These are phyloP conservation scores for Nematocida displodere DNA, from an alignment of 371 early-diverging fungal genomes.

Conservation along the genomic window DNA sequence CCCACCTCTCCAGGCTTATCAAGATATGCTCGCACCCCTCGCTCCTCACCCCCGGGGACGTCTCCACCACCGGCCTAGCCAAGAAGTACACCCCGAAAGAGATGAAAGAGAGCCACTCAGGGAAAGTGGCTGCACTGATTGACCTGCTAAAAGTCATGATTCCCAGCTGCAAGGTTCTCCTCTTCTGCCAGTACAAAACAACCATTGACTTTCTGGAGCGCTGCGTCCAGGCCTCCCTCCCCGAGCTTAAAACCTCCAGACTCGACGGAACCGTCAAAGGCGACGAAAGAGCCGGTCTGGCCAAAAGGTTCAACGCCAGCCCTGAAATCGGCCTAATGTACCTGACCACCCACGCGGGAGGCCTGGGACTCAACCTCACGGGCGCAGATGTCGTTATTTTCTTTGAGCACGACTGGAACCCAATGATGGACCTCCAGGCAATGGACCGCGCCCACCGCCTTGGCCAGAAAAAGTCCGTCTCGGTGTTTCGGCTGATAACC, in stretches of 20 bases:
- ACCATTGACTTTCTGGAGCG: conserved; percentile 91
- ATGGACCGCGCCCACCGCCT: conserved; percentile 93
- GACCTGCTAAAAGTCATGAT: conserved; percentile 79
- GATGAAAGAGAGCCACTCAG: conserved; percentile 3
- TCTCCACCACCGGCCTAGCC: background rate
- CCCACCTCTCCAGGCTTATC: conserved; percentile 22
- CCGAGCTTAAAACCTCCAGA: conserved; percentile 70
- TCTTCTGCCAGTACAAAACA: conserved; percentile 87
- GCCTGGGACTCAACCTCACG: conserved; percentile 91
- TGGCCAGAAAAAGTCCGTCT: conserved; percentile 91
- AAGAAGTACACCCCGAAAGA: conserved; percentile 2
- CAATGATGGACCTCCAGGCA: conserved; percentile 92
- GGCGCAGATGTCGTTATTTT: conserved; percentile 98
- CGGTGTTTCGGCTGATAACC: conserved; percentile 80
- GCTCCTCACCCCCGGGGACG: conserved; percentile 8
- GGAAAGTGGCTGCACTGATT: conserved; percentile 72
- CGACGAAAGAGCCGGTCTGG: conserved; percentile 76
- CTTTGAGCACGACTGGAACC: conserved; percentile 99
- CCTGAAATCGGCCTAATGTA: conserved; percentile 86
- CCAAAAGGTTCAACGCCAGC: conserved; percentile 83
- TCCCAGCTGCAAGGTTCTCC: conserved; percentile 76
- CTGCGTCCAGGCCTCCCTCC: conserved; percentile 58
- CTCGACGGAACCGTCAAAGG: conserved; percentile 86
- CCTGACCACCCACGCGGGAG: conserved; percentile 92
- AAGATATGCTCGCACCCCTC: conserved; percentile 31